phyloP scores from a whole-genome alignment of 2,329 filamentous ascomycete genomes.

The Fusarium sp. region DNA sequence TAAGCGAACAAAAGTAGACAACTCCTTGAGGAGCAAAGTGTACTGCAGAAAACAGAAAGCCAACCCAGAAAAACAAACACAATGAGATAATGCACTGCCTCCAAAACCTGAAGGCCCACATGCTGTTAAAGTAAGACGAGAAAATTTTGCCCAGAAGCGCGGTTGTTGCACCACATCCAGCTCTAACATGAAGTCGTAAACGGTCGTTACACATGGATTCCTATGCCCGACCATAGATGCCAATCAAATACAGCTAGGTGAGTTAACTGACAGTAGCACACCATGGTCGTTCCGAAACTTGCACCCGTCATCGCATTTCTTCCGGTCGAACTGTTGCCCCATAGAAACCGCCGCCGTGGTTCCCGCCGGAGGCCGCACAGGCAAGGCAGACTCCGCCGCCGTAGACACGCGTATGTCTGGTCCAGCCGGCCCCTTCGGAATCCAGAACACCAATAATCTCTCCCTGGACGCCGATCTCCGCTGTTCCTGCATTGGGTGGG shows the following conservation, averaged over 20 bases:
- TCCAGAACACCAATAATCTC: constrained; percentile 63
- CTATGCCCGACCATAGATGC: constrained; percentile 6
- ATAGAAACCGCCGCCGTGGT: constrained; percentile 62
- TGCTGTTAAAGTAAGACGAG: constrained; percentile 21
- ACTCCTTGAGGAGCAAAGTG: constrained; percentile 38
- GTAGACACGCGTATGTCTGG: constrained; percentile 68
- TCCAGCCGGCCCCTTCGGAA: constrained; percentile 63
- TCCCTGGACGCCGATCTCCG: constrained; percentile 58
- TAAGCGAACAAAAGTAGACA: constrained; percentile 20
- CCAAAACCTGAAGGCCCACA: constrained; percentile 6
- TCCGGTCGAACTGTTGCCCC: constrained; percentile 65
- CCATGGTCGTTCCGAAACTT: constrained; percentile 1
- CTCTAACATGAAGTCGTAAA: constrained; percentile 42
- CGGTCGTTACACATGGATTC: constrained; percentile 35
- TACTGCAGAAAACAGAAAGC: constrained; percentile 17
- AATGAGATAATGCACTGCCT: constrained; percentile 13
- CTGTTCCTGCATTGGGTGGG: constrained; percentile 49
- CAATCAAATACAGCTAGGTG: constrained; percentile 6
- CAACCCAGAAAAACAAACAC: constrained; percentile 4
- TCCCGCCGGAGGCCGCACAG: constrained; percentile 60
- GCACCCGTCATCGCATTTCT: constrained; percentile 57
- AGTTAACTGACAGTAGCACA: constrained; percentile 17
- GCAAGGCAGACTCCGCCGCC: constrained; percentile 68
- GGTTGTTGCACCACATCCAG: constrained; percentile 28
- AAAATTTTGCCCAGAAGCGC: constrained; percentile 32